Evolutionary conservation across 2,329 filamentous ascomycete species (phyloP).

Genomic region (Aspergillus fumigatiaffinis): DNA sequence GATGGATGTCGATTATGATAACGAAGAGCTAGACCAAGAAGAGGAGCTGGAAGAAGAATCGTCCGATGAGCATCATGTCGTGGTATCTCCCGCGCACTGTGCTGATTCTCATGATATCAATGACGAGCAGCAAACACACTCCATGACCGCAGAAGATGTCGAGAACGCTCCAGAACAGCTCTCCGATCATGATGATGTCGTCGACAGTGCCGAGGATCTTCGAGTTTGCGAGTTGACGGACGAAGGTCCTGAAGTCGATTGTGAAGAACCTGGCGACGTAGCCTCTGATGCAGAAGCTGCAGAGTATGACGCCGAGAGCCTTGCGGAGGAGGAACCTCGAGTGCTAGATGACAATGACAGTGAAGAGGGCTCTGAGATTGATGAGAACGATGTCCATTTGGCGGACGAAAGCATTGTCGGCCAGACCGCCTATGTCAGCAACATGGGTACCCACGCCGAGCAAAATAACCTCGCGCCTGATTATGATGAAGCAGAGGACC

Average conservation of each 20-base stretch:
- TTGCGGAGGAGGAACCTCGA: neutral
- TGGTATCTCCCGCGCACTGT: neutral
- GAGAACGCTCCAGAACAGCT: neutral
- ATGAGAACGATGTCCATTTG: neutral
- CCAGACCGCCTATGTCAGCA: neutral
- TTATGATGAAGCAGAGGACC: neutral
- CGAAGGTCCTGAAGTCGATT: slow-evolving; percentile 16
- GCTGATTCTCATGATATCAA: neutral
- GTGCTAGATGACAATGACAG: neutral
- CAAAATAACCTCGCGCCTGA: neutral
- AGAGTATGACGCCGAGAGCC: neutral
- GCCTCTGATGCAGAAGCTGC: neutral
- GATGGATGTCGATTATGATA: neutral
- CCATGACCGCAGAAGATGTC: neutral
- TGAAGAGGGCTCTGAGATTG: neutral
- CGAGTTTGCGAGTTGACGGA: neutral
- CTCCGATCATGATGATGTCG: neutral
- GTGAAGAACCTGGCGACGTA: slow-evolving; percentile 1
- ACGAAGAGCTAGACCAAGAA: neutral
- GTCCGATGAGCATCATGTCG: neutral
- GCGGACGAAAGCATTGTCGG: neutral
- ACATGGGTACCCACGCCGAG: neutral
- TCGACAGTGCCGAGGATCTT: neutral
- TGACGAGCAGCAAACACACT: neutral
- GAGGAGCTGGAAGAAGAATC: neutral